phyloP scores from a whole-genome alignment of 441 rosid species.

The Francoa sonchifolia region DNA sequence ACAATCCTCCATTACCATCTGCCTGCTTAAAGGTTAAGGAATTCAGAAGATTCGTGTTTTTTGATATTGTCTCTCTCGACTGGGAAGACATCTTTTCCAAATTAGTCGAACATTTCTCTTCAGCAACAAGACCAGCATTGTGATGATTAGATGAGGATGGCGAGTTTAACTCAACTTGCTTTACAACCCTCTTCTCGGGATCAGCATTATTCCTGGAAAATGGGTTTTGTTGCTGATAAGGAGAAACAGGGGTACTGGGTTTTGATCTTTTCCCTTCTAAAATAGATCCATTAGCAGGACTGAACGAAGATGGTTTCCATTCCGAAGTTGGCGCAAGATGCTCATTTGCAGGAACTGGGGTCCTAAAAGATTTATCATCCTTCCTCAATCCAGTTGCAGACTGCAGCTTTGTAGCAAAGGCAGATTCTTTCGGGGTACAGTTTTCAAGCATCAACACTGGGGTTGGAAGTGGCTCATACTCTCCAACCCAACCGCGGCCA shows the following conservation, averaged over 20 bases:
- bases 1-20: conserved; percentile 32
- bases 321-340: conserved; percentile 21
- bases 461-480: conserved; percentile 80
- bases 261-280: conserved; percentile 33
- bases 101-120: conserved; percentile 31
- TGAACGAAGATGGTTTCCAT: conserved; percentile 24
- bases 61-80: conserved; percentile 25
- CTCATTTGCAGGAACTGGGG: conserved; percentile 21
- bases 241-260: conserved; percentile 15
- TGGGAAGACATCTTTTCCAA: conserved; percentile 27
- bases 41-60: conserved; percentile 23
- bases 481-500: conserved; percentile 99
- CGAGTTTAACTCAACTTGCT: conserved; percentile 66
- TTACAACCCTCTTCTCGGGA: conserved; percentile 32
- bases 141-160: conserved; percentile 43
- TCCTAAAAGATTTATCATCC: conserved; percentile 21
- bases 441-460: conserved; percentile 53
- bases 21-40: conserved; percentile 31
- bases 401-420: conserved; percentile 23
- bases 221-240: conserved; percentile 29
- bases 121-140: conserved; percentile 24
- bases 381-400: conserved; percentile 18
- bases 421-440: conserved; percentile 29
- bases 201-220: conserved; percentile 23
- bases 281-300: conserved; percentile 18